A percentile compares a stretch with the other conserved stretches of the same genome.
Conservation (phyloP, 352 stramenopile genomes). For the Elongisporangium anandrum region DNA sequence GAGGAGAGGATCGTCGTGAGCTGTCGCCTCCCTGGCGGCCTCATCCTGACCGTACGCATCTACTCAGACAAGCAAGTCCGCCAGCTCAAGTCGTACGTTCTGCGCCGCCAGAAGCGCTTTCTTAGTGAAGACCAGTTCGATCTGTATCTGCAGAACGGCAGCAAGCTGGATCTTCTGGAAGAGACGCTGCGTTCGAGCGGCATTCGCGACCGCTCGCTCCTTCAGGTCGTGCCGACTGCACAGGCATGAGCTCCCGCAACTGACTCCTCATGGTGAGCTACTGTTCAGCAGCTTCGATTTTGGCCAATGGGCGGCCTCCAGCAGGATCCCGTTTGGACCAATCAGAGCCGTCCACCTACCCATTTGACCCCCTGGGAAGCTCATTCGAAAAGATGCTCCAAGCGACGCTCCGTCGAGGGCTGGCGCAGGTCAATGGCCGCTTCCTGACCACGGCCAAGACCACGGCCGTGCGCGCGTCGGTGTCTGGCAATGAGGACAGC, state of each 20-base stretch:
- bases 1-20: conserved; percentile 35
- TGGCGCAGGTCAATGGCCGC: background rate
- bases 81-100: conserved; percentile 46
- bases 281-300: background rate
- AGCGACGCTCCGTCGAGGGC: background rate
- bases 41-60: conserved; percentile 34
- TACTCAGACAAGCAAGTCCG: conserved; percentile 41
- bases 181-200: conserved; percentile 27
- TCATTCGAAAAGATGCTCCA: background rate
- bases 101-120: conserved; percentile 40
- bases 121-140: conserved; percentile 46
- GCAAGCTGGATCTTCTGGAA: conserved; percentile 27
- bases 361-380: background rate
- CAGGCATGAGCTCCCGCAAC: too few species aligned
- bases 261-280: too few species aligned
- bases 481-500: background rate
- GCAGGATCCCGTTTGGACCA: background rate
- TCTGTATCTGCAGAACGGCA: conserved; percentile 36
- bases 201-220: conserved; percentile 30
- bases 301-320: background rate
- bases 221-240: conserved; percentile 38
- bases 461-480: background rate
- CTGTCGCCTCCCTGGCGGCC: conserved; percentile 49
- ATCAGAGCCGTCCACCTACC: background rate
- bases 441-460: background rate